phyloP scores from a whole-genome alignment of 208 protist species.

The Willaertia magna region DNA sequence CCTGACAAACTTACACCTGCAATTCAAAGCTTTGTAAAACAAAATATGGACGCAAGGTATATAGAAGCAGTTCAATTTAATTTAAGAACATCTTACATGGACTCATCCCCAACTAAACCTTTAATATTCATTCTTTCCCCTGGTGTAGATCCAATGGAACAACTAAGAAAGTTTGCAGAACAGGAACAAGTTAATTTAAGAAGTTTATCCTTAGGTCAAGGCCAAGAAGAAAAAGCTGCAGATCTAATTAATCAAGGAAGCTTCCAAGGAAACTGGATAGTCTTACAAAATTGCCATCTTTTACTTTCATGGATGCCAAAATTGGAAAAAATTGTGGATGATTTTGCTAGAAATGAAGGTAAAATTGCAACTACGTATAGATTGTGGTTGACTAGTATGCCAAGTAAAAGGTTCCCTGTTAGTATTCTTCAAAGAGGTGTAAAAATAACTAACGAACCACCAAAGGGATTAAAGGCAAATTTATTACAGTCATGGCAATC shows the following conservation, averaged over 20 bases:
- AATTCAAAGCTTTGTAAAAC: slow-evolving; percentile 71
- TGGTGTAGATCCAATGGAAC: slow-evolving; percentile 44
- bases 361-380: slow-evolving; percentile 30
- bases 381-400: slow-evolving; percentile 43
- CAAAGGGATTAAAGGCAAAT: slow-evolving; percentile 39
- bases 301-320: slow-evolving; percentile 81
- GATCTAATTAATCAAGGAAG: slow-evolving; percentile 34
- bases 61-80: slow-evolving; percentile 74
- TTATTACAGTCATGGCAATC: slow-evolving; percentile 14
- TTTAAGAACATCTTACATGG: slow-evolving; percentile 40
- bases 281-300: slow-evolving; percentile 88
- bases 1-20: slow-evolving; percentile 81
- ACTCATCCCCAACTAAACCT: slow-evolving; percentile 30
- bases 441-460: slow-evolving; percentile 46
- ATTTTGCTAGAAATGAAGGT: slow-evolving; percentile 43
- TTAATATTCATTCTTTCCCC: slow-evolving; percentile 51
- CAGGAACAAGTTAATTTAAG: slow-evolving; percentile 31
- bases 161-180: slow-evolving; percentile 34
- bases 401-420: slow-evolving; percentile 31
- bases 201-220: slow-evolving; percentile 46
- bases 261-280: slow-evolving; percentile 69
- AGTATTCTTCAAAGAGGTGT: slow-evolving; percentile 37
- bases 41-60: slow-evolving; percentile 59
- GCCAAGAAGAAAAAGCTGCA: slow-evolving; percentile 40
- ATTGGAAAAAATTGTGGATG: slow-evolving; percentile 74